Evolutionary conservation across 371 early-diverging fungal species (phyloP).

Genomic region (Syncephalastrum contaminatum): DNA sequence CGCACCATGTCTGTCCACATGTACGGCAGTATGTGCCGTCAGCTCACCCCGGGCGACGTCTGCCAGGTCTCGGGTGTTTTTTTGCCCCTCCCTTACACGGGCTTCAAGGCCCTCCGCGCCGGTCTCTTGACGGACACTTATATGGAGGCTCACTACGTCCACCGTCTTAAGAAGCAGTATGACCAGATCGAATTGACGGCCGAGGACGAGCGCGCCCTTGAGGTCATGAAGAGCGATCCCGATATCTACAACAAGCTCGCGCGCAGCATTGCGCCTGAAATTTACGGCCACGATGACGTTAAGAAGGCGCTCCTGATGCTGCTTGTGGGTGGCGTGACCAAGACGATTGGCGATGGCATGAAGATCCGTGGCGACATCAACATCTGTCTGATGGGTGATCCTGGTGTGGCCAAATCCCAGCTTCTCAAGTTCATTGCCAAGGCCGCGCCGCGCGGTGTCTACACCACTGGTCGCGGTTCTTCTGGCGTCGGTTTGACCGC

Average conservation of each 20-base stretch:
- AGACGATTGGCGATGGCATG: conserved; percentile 88
- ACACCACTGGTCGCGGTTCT: conserved; percentile 90
- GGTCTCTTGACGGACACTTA: conserved; percentile 97
- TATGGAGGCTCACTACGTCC: conserved; percentile 86
- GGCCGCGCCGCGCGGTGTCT: conserved; percentile 89
- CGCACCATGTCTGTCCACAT: conserved; percentile 92
- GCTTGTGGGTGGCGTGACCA: conserved; percentile 88
- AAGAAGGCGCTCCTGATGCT: conserved; percentile 91
- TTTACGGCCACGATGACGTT: conserved; percentile 96
- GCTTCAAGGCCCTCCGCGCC: conserved; percentile 90
- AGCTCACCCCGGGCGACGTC: conserved; percentile 90
- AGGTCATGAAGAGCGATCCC: conserved; percentile 64
- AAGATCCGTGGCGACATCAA: conserved; percentile 96
- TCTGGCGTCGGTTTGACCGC: conserved; percentile 97
- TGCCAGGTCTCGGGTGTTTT: conserved; percentile 91
- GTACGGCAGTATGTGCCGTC: conserved; percentile 82
- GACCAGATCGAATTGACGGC: conserved; percentile 72
- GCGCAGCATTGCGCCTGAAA: conserved; percentile 95
- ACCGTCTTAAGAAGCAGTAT: conserved; percentile 87
- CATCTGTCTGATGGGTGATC: conserved; percentile 98
- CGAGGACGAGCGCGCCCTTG: conserved; percentile 61
- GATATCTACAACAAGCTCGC: conserved; percentile 87
- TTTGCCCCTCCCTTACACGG: conserved; percentile 93
- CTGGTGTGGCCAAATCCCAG: conserved; percentile 97
- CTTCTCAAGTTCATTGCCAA: conserved; percentile 86